Evolutionary conservation across 2,329 filamentous ascomycete species (phyloP).

Genomic region (Leptographium galeiforme): DNA sequence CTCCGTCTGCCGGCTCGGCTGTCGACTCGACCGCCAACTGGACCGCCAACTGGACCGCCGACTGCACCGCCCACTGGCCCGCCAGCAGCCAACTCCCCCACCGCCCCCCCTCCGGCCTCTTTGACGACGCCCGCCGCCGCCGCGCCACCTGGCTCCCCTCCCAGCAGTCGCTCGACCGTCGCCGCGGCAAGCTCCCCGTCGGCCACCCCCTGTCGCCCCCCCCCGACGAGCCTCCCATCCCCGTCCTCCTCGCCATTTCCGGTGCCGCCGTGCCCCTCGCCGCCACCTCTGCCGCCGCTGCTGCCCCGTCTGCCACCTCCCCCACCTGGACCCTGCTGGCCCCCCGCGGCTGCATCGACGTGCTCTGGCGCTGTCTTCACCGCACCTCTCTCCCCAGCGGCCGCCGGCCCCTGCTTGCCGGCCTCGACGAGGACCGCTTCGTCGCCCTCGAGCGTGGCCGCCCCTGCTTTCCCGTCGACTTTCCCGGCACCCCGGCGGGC

Average conservation of each 20-base stretch:
- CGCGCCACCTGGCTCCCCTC: constrained; percentile 53
- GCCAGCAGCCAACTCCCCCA: constrained; percentile 58
- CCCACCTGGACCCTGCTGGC: constrained; percentile 62
- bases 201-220: constrained; percentile 47
- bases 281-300: not conserved
- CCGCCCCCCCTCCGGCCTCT: constrained; percentile 40
- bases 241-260: constrained; percentile 49
- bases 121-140: constrained; percentile 53
- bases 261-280: not conserved
- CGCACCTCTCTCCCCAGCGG: constrained; percentile 67
- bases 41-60: constrained; percentile 50
- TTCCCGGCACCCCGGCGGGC: constrained; percentile 65
- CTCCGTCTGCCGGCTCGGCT: constrained; percentile 23
- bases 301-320: not conserved
- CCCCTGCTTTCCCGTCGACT: constrained; percentile 81
- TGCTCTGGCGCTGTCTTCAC: constrained; percentile 77
- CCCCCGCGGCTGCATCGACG: constrained; percentile 79
- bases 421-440: constrained; percentile 66
- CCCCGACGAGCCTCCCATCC: constrained; percentile 58
- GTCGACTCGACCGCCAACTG: constrained; percentile 60
- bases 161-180: constrained; percentile 69
- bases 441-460: constrained; percentile 64
- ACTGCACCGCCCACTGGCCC: constrained; percentile 63
- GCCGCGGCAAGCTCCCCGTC: constrained; percentile 43
- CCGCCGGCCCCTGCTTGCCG: constrained; percentile 64